A percentile compares a stretch with the other conserved stretches of the same genome.
These are phyloP conservation scores for Citrus sp. DNA, from an alignment of 345 rosid genomes.

Conservation along the genomic window DNA sequence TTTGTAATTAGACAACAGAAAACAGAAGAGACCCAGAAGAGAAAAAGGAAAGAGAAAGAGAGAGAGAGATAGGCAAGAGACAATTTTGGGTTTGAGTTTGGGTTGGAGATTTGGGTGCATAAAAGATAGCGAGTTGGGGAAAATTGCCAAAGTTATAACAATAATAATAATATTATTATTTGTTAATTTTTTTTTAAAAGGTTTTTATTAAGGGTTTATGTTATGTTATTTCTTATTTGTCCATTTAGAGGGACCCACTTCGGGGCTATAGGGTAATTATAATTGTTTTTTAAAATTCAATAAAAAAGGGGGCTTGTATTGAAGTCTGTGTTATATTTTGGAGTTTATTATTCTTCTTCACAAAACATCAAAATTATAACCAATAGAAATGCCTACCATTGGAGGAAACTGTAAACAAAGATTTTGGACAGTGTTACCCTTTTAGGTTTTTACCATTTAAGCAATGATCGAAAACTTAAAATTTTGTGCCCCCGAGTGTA, in stretches of 20 bases:
- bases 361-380: not conserved
- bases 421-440: not conserved
- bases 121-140: not conserved
- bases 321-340: not conserved
- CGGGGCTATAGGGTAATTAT: not conserved
- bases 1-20: not conserved
- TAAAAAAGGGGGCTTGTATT: not conserved
- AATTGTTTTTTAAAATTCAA: too few species aligned
- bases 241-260: not conserved
- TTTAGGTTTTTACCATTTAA: not conserved
- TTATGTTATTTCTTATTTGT: not conserved
- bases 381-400: not conserved
- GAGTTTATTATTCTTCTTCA: too few species aligned
- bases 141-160: not conserved
- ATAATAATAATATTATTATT: too few species aligned
- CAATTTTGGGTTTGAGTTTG: not conserved
- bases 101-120: not conserved
- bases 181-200: not conserved
- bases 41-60: not conserved
- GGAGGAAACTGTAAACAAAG: not conserved
- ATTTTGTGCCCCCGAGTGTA: not conserved
- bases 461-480: not conserved
- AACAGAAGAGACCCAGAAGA: slow-evolving; percentile 2
- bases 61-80: not conserved
- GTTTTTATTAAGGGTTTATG: not conserved